These are phyloP conservation scores for Podospora fimiseda DNA, from an alignment of 495 filamentous ascomycete species.

Conservation along the genomic window DNA sequence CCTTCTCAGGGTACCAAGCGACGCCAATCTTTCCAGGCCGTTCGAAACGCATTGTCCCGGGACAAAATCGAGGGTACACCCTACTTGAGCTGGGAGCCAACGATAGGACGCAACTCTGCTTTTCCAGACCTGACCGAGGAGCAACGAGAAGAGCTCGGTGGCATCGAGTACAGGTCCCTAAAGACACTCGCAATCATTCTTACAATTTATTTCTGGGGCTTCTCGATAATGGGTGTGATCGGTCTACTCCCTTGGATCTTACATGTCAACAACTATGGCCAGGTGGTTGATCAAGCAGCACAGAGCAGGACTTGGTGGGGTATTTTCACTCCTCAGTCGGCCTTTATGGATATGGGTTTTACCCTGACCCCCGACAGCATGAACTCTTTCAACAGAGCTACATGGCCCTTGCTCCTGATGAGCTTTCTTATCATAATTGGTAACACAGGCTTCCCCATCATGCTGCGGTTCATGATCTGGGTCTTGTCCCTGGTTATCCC, in stretches of 20 bases:
- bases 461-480: slow-evolving; percentile 90
- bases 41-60: slow-evolving; percentile 35
- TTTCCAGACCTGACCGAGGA: slow-evolving; percentile 85
- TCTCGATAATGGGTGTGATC: slow-evolving; percentile 67
- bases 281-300: slow-evolving; percentile 54
- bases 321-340: slow-evolving; percentile 75
- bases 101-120: slow-evolving; percentile 82
- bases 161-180: slow-evolving; percentile 87
- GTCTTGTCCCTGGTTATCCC: slow-evolving; percentile 52
- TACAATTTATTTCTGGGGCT: slow-evolving; percentile 67
- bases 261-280: slow-evolving; percentile 46
- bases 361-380: slow-evolving; percentile 90
- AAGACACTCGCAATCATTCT: slow-evolving; percentile 78
- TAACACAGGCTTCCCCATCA: slow-evolving; percentile 90
- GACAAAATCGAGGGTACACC: slow-evolving; percentile 55
- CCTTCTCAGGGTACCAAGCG: slow-evolving; percentile 6
- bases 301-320: slow-evolving; percentile 79
- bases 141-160: slow-evolving; percentile 86
- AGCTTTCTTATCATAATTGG: slow-evolving; percentile 82
- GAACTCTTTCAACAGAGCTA: slow-evolving; percentile 71
- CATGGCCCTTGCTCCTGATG: slow-evolving; percentile 67
- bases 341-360: slow-evolving; percentile 85
- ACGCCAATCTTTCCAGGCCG: slow-evolving; percentile 22
- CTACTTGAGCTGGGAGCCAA: slow-evolving; percentile 91
- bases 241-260: slow-evolving; percentile 76